A percentile compares a stretch with the other conserved stretches of the same genome.
These are phyloP conservation scores for Saprolegnia parasitica DNA, from an alignment of 352 stramenopile genomes.

Conservation along the genomic window DNA sequence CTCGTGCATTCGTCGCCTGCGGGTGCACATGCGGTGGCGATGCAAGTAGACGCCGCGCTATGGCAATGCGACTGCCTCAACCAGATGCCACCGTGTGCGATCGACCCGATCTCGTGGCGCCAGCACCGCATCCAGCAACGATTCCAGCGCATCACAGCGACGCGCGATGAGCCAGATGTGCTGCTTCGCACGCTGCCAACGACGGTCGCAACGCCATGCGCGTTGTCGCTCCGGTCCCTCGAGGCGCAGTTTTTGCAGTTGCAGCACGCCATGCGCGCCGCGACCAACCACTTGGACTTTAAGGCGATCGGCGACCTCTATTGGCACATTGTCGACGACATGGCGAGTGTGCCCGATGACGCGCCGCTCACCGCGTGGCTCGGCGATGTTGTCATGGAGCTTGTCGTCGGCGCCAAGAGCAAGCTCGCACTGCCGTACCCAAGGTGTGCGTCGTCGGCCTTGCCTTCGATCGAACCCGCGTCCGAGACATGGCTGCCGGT, in stretches of 20 bases:
- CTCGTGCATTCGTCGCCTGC: neutral
- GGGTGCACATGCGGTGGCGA: neutral
- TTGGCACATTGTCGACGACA: constrained; percentile 1
- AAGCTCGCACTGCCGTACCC: neutral
- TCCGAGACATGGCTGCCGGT: neutral
- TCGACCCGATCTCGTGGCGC: constrained; percentile 3
- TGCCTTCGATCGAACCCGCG: neutral
- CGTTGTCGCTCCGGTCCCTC: neutral
- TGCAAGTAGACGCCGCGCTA: neutral
- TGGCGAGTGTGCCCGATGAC: neutral
- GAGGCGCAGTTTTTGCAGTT: neutral
- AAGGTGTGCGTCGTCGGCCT: neutral
- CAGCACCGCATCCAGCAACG: constrained; percentile 7
- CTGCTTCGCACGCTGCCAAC: no score
- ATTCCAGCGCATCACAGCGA: neutral
- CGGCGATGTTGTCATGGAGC: neutral
- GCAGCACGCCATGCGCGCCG: neutral
- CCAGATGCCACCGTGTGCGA: neutral
- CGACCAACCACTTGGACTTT: constrained; percentile 17
- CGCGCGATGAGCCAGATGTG: neutral
- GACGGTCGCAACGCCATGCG: no score
- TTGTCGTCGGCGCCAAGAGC: constrained; percentile 11
- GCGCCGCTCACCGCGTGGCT: constrained; percentile 3
- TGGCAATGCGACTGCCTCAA: neutral
- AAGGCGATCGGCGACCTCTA: neutral